Base-by-base conservation (phyloP, 306 rosid genomes). In the Cicer arietinum region DNA sequence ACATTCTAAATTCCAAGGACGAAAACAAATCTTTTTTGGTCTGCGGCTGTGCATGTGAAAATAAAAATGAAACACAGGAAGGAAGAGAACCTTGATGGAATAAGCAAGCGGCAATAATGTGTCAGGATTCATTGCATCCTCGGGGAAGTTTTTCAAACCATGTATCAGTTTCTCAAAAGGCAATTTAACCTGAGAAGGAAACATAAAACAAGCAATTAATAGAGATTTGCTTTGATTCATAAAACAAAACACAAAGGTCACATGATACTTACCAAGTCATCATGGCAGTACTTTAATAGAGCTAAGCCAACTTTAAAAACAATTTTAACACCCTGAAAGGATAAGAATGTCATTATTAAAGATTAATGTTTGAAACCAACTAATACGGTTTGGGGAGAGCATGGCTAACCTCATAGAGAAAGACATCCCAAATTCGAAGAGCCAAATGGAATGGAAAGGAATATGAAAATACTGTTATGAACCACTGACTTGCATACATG, bases 401-500 rank as follows among this genome's bases (percentile, higher is more conserved):
- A 71, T 44, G 17, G 67, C 97, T 77, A 84, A 94, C 97, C 98
- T 94, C 99, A 6, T 20, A 83, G 42, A 94, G 95, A 88, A 94
- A 94, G 59, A 92, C 99, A 78, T 94, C 99, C 99, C 99, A 94
- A 57, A 94, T 92, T 83, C 98, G 90, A 74, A 94, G 96, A 81
- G 99, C 98, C 82, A 94, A 83, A 83, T 90, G 98, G 87, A 94
- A 94, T 1, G 99, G 99, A 83, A 94, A 92, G 70, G 99, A 94
- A 83, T 94, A 92, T 44, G 99, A 90, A 86, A 94, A 94, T 75
- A 94, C 97, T 17, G 98, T 94, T 51, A 94, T 94, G 83, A 94
- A 94, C 99, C 99, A 94, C 80, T 94, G 99, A 83, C 99, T 94
- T 54, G 96, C 99, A 71, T 94, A 94, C 99, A 94, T 94, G 90